Base-by-base conservation (phyloP, 2,329 filamentous ascomycete genomes). In the Acephala macrosclerotiorum region DNA sequence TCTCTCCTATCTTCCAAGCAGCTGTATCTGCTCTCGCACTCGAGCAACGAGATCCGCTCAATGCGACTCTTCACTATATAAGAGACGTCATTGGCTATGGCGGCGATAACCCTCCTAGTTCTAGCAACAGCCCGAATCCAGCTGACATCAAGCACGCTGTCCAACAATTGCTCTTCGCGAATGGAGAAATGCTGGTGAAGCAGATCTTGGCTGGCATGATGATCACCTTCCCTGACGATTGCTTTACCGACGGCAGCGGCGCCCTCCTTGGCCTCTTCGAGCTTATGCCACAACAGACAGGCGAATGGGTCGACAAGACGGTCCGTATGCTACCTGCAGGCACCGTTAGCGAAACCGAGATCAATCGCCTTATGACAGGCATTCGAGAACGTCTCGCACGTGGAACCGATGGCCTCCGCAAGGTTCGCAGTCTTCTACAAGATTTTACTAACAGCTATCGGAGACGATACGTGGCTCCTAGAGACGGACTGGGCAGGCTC, bases 381-480 rank as follows among this genome's bases (percentile, higher is more conserved):
- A 94, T 98, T 72, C 89, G 88, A 73, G 91, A 96, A 77, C 90
- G 89, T 74, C 87, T 97, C 58, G 87, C 86, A 33, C 87, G 91
- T 67, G 88, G 89, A 45, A 79, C 77, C 1, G 81, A 85, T 25
- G 84, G 83, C 26, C 78, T 93, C 49, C 85, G 93, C 65, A 94
- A 94, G 80, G 93, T 97, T 61, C 87, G 95, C 42, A 89, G 87
- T 29, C 84, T 97, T 38, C 84, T 99, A 64, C 96, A 98, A 80
- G 96, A 99, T 79, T 99, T 99, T 77, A 98, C 96, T 26, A 97
- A 95, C 77, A 92, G 90, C 35, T 99, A 99, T 79, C 89, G 96
- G 59, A 86, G 96, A 75, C 87, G 96, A 68, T 97, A 99, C 75
- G 92, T 99, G 56, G 95, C 96, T n/a, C 96, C 96, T 7, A 84